Conservation (phyloP, 1,284 basidiomycete genomes). For the Agroathelia rolfsii region DNA sequence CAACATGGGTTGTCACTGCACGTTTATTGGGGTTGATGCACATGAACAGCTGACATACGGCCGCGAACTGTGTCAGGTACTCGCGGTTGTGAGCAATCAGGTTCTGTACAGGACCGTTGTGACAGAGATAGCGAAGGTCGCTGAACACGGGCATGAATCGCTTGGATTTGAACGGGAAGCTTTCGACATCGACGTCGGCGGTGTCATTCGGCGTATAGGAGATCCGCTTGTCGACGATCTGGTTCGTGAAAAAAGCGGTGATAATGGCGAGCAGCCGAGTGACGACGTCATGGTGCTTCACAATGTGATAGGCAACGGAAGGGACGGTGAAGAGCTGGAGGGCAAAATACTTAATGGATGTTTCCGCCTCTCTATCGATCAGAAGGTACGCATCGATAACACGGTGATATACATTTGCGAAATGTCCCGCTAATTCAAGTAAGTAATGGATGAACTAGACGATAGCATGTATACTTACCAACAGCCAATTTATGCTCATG, state of each 20-base stretch:
- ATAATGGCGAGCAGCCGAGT: conserved; percentile 73
- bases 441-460: conserved; percentile 9
- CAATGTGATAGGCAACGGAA: conserved; percentile 71
- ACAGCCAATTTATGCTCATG: conserved; percentile 71
- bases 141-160: conserved; percentile 88
- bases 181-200: conserved; percentile 65
- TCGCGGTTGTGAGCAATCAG: conserved; percentile 59
- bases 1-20: conserved; percentile 75
- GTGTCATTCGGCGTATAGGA: conserved; percentile 29
- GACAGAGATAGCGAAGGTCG: conserved; percentile 72
- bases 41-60: conserved; percentile 81
- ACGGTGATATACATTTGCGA: conserved; percentile 77
- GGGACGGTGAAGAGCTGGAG: conserved; percentile 88
- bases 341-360: conserved; percentile 86
- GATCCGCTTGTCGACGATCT: conserved; percentile 62
- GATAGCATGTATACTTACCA: conserved; percentile 50
- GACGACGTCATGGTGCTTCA: conserved; percentile 67
- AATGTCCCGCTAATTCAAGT: conserved; percentile 57
- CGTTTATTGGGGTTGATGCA: conserved; percentile 84
- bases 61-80: conserved; percentile 46
- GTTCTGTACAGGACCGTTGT: conserved; percentile 67
- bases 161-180: conserved; percentile 83
- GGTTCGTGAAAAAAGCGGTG: conserved; percentile 82
- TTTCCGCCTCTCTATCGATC: conserved; percentile 86
- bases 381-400: conserved; percentile 86